Conservation (phyloP, 805 yeast species). For the Cyberlindnera amylophila region DNA sequence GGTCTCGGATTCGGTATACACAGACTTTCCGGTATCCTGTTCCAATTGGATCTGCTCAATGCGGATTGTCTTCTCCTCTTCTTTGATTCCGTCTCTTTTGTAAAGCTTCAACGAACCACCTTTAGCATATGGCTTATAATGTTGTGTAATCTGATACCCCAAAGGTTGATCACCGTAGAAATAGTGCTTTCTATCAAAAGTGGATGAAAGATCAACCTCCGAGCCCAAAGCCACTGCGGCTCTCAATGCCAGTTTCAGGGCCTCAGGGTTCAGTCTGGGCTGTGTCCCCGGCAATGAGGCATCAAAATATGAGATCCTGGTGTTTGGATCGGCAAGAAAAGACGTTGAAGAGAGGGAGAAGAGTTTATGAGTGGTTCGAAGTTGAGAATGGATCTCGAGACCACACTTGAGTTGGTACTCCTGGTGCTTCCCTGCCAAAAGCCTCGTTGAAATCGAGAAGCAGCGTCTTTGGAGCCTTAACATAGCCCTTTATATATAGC, state of each 20-base stretch:
- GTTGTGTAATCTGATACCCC: conserved; percentile 95
- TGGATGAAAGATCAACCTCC: conserved; percentile 48
- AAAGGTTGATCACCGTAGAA: conserved; percentile 95
- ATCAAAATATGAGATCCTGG: conserved; percentile 74
- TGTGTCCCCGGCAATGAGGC: conserved; percentile 90
- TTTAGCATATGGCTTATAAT: conserved; percentile 70
- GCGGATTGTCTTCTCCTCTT: conserved; percentile 43
- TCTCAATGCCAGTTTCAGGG: conserved; percentile 62
- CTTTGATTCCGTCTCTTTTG: conserved; percentile 51
- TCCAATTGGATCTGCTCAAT: conserved; percentile 86
- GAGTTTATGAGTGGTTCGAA: conserved; percentile 68
- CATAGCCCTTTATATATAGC: no score
- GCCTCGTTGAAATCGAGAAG: no score
- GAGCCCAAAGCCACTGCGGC: conserved; percentile 71
- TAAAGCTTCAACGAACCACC: conserved; percentile 55
- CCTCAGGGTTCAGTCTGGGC: conserved; percentile 75
- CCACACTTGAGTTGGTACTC: conserved; percentile 66
- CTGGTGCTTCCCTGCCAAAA: conserved; percentile 6
- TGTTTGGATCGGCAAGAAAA: conserved; percentile 57
- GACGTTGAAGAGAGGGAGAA: conserved; percentile 61
- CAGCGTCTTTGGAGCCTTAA: no score
- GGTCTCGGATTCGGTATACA: conserved; percentile 39
- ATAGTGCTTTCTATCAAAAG: conserved; percentile 92
- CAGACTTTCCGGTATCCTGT: conserved; percentile 89
- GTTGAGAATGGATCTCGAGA: conserved; percentile 88